phyloP scores from a whole-genome alignment of 2,329 filamentous ascomycete genomes.

The Stachybotrys chlorohalonatus region DNA sequence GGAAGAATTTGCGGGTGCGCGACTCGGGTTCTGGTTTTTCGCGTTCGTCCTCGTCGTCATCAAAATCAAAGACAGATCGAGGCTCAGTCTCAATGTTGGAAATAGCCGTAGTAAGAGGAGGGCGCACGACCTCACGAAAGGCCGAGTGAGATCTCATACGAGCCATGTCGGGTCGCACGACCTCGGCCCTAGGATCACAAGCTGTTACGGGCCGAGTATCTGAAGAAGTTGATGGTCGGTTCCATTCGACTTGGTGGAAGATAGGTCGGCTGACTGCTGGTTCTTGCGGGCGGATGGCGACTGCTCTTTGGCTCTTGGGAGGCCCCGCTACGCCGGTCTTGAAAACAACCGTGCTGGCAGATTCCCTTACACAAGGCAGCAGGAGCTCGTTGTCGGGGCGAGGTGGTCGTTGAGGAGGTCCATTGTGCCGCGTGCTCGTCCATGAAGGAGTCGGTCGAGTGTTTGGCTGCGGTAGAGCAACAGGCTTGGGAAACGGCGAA shows the following conservation, averaged over 20 bases:
- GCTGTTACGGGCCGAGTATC: not conserved
- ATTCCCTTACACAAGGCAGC: constrained; percentile 10
- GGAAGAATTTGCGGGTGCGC: constrained; percentile 29
- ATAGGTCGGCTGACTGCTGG: not conserved
- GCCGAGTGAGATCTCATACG: not conserved
- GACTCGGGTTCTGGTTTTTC: constrained; percentile 12
- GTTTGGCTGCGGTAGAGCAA: constrained; percentile 23
- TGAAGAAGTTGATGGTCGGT: not conserved
- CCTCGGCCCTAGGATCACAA: constrained; percentile 6
- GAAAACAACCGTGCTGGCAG: not conserved
- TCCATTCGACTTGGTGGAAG: not conserved
- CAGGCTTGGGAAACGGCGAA: constrained; percentile 32
- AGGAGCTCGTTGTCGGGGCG: constrained; percentile 17
- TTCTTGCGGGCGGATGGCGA: not conserved
- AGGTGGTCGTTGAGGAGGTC: constrained; percentile 17
- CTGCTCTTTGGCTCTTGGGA: not conserved
- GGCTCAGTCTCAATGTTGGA: constrained; percentile 16
- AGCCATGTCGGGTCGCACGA: constrained; percentile 9
- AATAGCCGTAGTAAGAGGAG: constrained; percentile 7
- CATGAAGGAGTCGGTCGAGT: constrained; percentile 15
- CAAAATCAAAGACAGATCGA: constrained; percentile 39
- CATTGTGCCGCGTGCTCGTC: constrained; percentile 13
- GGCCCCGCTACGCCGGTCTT: not conserved
- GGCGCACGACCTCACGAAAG: not conserved
- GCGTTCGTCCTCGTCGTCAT: constrained; percentile 23